Evolutionary conservation across 192 early-diverging fungal genomes (phyloP), one percentile per base, ranked within the genome.

Genomic region (Coemansia sp.): DNA sequence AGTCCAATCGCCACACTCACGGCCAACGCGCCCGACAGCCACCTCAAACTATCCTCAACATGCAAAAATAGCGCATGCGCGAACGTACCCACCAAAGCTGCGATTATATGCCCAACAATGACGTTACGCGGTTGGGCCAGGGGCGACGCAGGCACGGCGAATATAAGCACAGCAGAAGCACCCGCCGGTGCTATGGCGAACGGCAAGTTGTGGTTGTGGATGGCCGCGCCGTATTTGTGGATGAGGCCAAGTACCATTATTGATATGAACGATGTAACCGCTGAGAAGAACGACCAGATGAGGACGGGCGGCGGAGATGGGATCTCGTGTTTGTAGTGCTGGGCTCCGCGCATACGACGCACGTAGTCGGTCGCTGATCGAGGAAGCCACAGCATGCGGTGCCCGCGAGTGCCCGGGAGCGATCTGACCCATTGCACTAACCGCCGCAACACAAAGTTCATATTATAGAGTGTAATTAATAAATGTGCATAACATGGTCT

Each of bases 61-160:
- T 72, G 23, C 34, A 49, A 56, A 38, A 81, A 81, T 25, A 69
- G 44, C 57, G 75, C 63, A 26, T 68, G 60, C 70, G 75, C 70
- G 55, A 81, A 75, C 12, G 70, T 75, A 2, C 78, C 78, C 5
- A 64, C 62, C 17, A 75, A 22, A 1, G 73, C 78, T 0, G 78
- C 46, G 28, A 81, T 70, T 26, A 75, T 26, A 25, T 81, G 73
- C 20, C 78, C 74, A 3, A 68, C 2, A 1, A 81, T 44, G 12
- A 81, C 70, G 42, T 75, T 81, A 8, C 78, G 65, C n/a, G 78
- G 78, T 23, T 81, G 78, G 1, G 68, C 62, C 10, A 81, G 56
- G 2, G 78, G 78, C 34, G 73, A 64, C 19, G 73, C 65, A 1
- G 74, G 72, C 2, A 75, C 73, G 5, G 54, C 74, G 12, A 72